Conservation (phyloP, 1,284 basidiomycete genomes). For the Inonotus obliquus region DNA sequence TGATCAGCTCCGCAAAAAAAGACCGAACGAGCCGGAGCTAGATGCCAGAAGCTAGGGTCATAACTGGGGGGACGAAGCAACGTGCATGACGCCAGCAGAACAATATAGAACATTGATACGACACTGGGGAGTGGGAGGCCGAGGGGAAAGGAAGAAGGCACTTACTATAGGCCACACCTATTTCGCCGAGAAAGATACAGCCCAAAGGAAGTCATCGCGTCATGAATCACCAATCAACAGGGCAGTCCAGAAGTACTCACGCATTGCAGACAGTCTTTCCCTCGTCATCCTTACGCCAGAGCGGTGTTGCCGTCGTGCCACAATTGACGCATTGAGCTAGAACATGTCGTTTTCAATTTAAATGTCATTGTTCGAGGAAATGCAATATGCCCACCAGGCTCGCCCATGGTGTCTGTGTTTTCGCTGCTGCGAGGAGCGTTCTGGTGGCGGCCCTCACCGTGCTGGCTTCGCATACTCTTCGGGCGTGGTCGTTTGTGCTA, state of each 20-base stretch:
- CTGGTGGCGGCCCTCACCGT: conserved; percentile 62
- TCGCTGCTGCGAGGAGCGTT: conserved; percentile 55
- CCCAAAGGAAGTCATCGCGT: background rate
- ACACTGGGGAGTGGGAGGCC: conserved; percentile 37
- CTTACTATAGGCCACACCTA: conserved; percentile 52
- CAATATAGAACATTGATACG: background rate
- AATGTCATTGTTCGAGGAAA: conserved; percentile 21
- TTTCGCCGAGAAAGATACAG: conserved; percentile 10
- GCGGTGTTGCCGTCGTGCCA: conserved; percentile 84
- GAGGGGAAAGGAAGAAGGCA: conserved; percentile 19
- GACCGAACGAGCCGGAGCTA: background rate
- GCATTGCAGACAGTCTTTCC: conserved; percentile 91
- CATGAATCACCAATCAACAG: background rate
- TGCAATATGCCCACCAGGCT: conserved; percentile 23
- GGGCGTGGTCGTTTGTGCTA: conserved; percentile 79
- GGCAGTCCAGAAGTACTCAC: conserved; percentile 40
- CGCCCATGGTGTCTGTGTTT: conserved; percentile 35
- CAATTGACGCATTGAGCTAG: conserved; percentile 84
- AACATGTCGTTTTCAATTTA: conserved; percentile 24
- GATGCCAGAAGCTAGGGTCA: background rate
- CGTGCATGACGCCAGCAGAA: conserved; percentile 10
- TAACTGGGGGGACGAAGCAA: background rate
- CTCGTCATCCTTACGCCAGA: conserved; percentile 89
- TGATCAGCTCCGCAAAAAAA: background rate
- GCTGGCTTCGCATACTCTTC: conserved; percentile 74